Base-by-base conservation (phyloP, 345 rosid genomes). In the Nasturtium officinale region DNA sequence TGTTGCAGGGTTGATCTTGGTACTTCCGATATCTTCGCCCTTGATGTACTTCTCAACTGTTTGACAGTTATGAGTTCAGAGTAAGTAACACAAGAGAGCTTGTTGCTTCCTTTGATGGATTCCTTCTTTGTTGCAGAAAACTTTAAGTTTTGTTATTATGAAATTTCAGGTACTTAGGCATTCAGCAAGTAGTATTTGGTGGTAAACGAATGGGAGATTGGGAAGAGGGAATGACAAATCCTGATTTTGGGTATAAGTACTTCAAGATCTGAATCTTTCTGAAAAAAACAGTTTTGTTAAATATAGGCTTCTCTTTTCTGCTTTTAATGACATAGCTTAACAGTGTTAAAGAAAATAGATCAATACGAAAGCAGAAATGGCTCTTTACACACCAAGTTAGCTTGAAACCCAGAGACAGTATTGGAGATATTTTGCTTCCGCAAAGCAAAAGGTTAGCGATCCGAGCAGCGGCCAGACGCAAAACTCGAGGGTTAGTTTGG, bases 201-300 rank as follows among this genome's bases (percentile, higher is more conserved):
- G 96, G 97, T 33, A 87, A 79, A 46, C 67, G 81, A 50, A 65
- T 93, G 79, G 97, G 95, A 47, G 98, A 93, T 67, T 93, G 98
- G 98, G 97, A 94, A 85, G 97, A 89, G 66, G 92, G 90, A 59
- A 89, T 91, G 98, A 89, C 87, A 23, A 78, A 77, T 75, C 80
- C 95, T 0, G 90, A 85, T 69, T 83, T 75, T 52, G 97, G 98
- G 1, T 94, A 89, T 74, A 94, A 87, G 78, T 82, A 82, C 77
- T 94, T 91, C 84, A 85, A 91, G 75, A 89, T 94, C 65, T 91
- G 76, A 81, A 65, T 30, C 58, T 28, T 64, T 64, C 29, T 71
- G 52, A 38, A 58, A 38, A 58, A 57, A 57, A 50, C 76, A 77
- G 65, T 54, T 76, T 76, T 77, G 67, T 50, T 71, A 38, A 3